Conservation (phyloP, 139 green algal genomes). For the Auxenochlorella pyrenoidosa region DNA sequence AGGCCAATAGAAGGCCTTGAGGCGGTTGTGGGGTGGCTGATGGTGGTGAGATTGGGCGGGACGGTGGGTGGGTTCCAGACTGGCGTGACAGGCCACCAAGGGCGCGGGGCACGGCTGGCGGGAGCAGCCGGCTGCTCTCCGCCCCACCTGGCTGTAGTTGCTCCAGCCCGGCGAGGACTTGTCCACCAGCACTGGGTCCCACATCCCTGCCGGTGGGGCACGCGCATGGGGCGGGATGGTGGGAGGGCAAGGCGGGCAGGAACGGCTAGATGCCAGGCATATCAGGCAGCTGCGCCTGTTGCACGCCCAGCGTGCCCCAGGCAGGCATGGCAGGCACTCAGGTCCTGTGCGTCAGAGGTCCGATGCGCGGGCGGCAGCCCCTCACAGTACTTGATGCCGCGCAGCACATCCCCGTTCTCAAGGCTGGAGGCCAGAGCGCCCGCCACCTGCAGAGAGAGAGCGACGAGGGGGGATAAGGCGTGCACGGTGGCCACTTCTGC, state of each 20-base stretch:
- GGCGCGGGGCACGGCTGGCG: too few species aligned
- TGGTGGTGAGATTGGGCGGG: too few species aligned
- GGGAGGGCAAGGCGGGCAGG: too few species aligned
- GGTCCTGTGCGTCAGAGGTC: not conserved
- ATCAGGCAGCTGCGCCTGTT: too few species aligned
- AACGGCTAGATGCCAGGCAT: too few species aligned
- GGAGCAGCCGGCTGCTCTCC: not conserved
- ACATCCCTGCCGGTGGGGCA: slow-evolving; percentile 29
- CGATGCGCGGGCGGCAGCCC: not conserved
- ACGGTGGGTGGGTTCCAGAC: too few species aligned
- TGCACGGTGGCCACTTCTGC: not conserved
- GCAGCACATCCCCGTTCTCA: slow-evolving; percentile 9
- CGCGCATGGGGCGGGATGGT: not conserved
- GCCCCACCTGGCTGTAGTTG: slow-evolving; percentile 27
- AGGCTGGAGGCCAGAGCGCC: slow-evolving; percentile 8
- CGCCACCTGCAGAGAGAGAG: slow-evolving; percentile 6
- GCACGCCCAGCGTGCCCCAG: not conserved
- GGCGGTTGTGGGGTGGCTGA: too few species aligned
- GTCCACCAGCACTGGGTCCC: slow-evolving; percentile 21
- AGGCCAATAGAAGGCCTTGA: too few species aligned
- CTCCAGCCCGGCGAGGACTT: not conserved
- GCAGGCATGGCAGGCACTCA: not conserved
- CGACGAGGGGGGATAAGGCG: not conserved
- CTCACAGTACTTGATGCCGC: not conserved
- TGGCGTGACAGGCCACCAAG: too few species aligned